A percentile compares a stretch with the other conserved stretches of the same genome.
Conservation (phyloP, 2,329 filamentous ascomycete species). For the Cadophora luteo-olivacea region DNA sequence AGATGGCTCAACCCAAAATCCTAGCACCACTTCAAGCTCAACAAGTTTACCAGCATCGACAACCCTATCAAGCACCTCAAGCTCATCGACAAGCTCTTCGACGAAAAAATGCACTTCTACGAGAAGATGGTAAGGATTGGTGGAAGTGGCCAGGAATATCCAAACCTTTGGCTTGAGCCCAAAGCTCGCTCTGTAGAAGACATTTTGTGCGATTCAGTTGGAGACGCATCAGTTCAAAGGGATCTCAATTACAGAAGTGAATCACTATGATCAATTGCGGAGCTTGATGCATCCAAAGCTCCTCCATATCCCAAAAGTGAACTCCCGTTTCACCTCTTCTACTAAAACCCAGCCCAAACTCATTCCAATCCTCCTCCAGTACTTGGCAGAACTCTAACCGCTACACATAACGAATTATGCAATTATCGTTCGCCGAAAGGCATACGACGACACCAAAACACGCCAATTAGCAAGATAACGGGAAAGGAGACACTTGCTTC, state of each 20-base stretch:
- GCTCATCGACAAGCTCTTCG: not conserved
- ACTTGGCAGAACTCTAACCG: not conserved
- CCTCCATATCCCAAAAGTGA: too few relatives aligned
- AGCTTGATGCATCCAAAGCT: too few relatives aligned
- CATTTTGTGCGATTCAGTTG: too few relatives aligned
- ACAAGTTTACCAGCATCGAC: not conserved
- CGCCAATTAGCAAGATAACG: not conserved
- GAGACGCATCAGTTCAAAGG: too few relatives aligned
- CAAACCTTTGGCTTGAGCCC: not conserved
- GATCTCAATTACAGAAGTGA: too few relatives aligned
- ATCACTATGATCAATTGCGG: too few relatives aligned
- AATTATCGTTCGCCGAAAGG: not conserved
- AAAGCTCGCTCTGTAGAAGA: not conserved
- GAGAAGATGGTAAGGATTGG: not conserved
- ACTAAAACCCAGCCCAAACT: not conserved
- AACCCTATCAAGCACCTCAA: not conserved
- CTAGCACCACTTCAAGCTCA: not conserved
- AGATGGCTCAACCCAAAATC: not conserved
- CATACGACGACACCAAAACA: not conserved
- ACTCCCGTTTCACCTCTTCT: too few relatives aligned
- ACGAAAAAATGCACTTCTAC: conserved; percentile 5
- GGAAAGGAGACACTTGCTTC: not conserved
- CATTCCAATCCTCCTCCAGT: not conserved
- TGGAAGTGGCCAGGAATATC: not conserved
- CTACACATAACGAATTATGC: not conserved